Conservation (phyloP, 768 basidiomycete species). For the Amanita brunnescens region DNA sequence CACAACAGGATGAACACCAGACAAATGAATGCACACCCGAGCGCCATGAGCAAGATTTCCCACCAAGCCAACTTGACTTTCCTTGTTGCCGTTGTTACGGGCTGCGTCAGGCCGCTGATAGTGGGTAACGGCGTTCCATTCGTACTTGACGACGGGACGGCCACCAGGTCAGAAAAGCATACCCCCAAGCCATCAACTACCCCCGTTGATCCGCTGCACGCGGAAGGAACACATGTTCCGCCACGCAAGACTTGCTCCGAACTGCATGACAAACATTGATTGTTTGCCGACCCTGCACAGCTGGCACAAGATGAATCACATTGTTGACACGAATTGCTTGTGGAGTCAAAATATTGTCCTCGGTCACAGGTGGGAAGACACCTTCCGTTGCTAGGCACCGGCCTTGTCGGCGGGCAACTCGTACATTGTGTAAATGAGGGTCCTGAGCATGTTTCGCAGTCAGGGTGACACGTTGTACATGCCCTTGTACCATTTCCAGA, state of each 20-base stretch:
- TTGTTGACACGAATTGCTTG: constrained; percentile 52
- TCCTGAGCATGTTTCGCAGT: constrained; percentile 81
- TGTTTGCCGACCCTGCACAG: constrained; percentile 58
- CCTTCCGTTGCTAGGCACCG: constrained; percentile 66
- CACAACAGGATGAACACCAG: constrained; percentile 55
- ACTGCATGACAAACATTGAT: constrained; percentile 68
- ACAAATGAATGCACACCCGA: constrained; percentile 76
- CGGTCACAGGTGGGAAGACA: constrained; percentile 73
- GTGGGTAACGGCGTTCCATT: constrained; percentile 44
- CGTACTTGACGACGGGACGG: constrained; percentile 38
- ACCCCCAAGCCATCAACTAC: constrained; percentile 65
- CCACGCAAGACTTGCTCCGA: constrained; percentile 49
- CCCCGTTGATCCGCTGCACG: constrained; percentile 44
- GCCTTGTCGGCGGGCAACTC: constrained; percentile 55
- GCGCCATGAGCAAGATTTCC: constrained; percentile 77
- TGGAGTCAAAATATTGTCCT: constrained; percentile 62
- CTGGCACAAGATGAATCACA: constrained; percentile 75
- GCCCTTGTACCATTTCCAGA: constrained; percentile 19
- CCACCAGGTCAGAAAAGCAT: constrained; percentile 68
- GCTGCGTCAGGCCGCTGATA: constrained; percentile 50
- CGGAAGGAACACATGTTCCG: constrained; percentile 57
- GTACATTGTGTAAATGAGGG: constrained; percentile 71
- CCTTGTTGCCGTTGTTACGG: constrained; percentile 25
- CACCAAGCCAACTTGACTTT: constrained; percentile 55
- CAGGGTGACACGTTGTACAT: constrained; percentile 76